Conservation (phyloP, 73 alveolate genomes). For the Symbiodinium natans region DNA sequence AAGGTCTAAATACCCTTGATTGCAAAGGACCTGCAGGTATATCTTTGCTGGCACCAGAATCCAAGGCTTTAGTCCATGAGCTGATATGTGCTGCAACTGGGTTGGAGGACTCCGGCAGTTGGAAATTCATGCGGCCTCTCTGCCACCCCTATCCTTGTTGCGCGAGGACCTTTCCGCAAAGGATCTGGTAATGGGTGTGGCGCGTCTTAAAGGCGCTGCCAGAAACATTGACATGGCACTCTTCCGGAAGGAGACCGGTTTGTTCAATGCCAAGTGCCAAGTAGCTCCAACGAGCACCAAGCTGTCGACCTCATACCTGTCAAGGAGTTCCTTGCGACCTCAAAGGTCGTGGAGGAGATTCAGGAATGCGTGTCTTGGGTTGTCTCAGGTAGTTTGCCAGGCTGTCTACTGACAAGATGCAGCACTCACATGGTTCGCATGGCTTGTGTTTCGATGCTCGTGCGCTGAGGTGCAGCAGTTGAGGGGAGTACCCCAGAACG, state of each 20-base stretch:
- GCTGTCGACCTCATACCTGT: background rate
- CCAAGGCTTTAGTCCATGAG: constrained; percentile 76
- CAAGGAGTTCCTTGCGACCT: constrained; percentile 72
- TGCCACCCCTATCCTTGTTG: background rate
- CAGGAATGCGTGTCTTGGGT: constrained; percentile 34
- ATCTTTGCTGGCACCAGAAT: background rate
- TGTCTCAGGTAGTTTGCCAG: background rate
- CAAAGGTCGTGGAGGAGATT: constrained; percentile 73
- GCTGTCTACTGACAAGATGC: background rate
- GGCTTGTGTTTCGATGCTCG: background rate
- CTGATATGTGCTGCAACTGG: constrained; percentile 59
- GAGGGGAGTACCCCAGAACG: too few relatives aligned
- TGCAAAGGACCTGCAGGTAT: background rate
- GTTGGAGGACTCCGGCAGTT: background rate
- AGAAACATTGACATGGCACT: constrained; percentile 91
- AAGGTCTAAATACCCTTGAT: background rate
- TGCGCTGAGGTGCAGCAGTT: background rate
- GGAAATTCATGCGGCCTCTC: background rate
- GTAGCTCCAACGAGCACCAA: background rate
- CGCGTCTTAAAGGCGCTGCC: constrained; percentile 82
- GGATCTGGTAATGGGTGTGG: constrained; percentile 79
- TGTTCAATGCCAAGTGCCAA: background rate
- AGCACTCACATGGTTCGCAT: background rate
- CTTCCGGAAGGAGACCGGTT: constrained; percentile 50
- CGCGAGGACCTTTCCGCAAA: constrained; percentile 68